A percentile compares a stretch with the other conserved stretches of the same genome.
Conservation (phyloP, 2,329 filamentous ascomycete genomes). For the Mariannaea elegans region DNA sequence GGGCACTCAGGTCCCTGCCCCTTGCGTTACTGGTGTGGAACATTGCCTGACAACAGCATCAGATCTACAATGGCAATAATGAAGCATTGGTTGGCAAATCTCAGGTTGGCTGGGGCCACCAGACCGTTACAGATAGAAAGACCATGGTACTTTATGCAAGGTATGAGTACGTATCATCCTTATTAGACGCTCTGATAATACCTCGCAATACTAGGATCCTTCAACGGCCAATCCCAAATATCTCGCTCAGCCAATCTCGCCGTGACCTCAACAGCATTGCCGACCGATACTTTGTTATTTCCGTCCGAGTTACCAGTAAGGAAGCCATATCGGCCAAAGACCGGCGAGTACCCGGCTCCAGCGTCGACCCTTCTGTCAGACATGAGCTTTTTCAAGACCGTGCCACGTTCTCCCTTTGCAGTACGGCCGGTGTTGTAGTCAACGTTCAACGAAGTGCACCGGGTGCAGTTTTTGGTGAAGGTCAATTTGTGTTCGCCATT, state of each 20-base stretch:
- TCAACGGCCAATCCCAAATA: conserved; percentile 60
- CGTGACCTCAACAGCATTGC: conserved; percentile 64
- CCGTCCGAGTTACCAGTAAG: conserved; percentile 45
- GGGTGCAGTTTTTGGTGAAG: conserved; percentile 74
- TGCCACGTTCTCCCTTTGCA: conserved; percentile 65
- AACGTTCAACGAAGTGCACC: conserved; percentile 76
- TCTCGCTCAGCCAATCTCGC: conserved; percentile 61
- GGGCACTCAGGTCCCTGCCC: neutral
- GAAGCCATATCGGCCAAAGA: conserved; percentile 80
- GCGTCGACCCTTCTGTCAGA: conserved; percentile 74
- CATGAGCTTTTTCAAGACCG: conserved; percentile 74
- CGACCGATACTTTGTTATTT: conserved; percentile 33
- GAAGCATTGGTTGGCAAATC: neutral
- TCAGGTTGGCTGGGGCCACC: neutral
- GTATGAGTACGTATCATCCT: conserved; percentile 7
- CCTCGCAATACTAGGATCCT: conserved; percentile 32
- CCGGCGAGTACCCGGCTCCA: conserved; percentile 73
- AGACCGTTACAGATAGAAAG: conserved; percentile 21
- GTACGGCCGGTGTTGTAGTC: conserved; percentile 72
- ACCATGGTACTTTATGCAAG: conserved; percentile 22
- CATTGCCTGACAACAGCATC: neutral
- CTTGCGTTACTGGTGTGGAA: neutral
- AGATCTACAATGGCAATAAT: neutral
- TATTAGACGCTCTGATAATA: conserved; percentile 35
- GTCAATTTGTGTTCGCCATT: conserved; percentile 52